Evolutionary conservation across 1,139 yeast species (phyloP).

Genomic region (Nakaseomyces sp.): DNA sequence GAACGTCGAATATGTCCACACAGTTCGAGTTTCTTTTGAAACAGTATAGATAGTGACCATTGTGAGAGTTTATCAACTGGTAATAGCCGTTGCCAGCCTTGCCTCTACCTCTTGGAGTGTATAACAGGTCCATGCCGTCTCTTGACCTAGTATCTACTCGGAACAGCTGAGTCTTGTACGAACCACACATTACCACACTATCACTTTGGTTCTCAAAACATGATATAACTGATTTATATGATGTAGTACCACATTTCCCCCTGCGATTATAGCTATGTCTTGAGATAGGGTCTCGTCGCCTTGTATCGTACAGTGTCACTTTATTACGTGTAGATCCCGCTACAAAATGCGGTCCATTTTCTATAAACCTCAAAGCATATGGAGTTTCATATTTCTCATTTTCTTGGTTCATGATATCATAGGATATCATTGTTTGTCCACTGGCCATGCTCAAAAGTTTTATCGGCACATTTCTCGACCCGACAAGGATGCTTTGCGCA

Average conservation of each 20-base stretch:
- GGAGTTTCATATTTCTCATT: conserved; percentile 22
- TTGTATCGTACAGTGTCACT: conserved; percentile 21
- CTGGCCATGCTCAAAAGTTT: neutral
- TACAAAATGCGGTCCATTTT: conserved; percentile 13
- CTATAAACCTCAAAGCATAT: conserved; percentile 16
- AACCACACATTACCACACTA: conserved; percentile 15
- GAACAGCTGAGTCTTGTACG: conserved; percentile 24
- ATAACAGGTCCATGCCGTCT: neutral
- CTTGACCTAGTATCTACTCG: conserved; percentile 17
- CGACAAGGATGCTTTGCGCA: neutral
- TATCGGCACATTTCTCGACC: conserved; percentile 4
- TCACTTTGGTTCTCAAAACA: conserved; percentile 22
- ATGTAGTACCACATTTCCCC: neutral
- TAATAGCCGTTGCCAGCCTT: conserved; percentile 17
- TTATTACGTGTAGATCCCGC: conserved; percentile 23
- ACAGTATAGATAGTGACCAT: conserved; percentile 23
- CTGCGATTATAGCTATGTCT: neutral
- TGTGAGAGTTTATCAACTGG: conserved; percentile 23
- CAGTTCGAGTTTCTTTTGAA: conserved; percentile 18
- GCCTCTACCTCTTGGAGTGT: neutral
- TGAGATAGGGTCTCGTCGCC: conserved; percentile 15
- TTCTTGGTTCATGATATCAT: conserved; percentile 15
- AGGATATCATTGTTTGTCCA: conserved; percentile 14
- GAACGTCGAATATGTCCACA: conserved; percentile 22
- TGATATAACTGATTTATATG: conserved; percentile 20